A percentile compares a stretch with the other conserved stretches of the same genome.
These are phyloP conservation scores for Heterobasidion parviporum DNA, from an alignment of 1,284 basidiomycete genomes.

Conservation along the genomic window DNA sequence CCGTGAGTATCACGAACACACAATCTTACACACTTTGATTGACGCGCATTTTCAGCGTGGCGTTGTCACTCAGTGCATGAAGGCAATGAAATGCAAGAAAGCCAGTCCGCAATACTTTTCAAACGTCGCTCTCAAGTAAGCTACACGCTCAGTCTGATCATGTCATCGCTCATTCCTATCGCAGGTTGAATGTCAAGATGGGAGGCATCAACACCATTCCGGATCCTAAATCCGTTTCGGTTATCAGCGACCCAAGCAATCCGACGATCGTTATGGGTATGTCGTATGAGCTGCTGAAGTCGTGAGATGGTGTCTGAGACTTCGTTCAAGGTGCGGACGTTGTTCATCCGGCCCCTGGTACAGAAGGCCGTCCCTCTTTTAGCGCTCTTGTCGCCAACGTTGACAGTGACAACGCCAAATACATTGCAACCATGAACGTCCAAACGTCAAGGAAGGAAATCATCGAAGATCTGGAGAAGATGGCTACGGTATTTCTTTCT, in stretches of 20 bases:
- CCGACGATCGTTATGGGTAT: constrained; percentile 75
- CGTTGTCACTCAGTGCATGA: constrained; percentile 69
- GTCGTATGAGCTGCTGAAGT: constrained; percentile 5
- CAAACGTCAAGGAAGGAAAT: constrained; percentile 68
- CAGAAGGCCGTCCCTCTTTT: constrained; percentile 66
- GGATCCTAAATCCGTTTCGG: constrained; percentile 48
- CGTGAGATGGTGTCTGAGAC: not conserved
- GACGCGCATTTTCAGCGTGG: constrained; percentile 36
- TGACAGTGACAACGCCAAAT: constrained; percentile 54
- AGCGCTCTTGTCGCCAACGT: constrained; percentile 69
- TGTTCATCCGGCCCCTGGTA: constrained; percentile 70
- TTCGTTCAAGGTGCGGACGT: constrained; percentile 56
- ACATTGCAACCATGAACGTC: constrained; percentile 46
- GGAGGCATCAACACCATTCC: constrained; percentile 74
- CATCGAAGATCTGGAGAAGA: constrained; percentile 58
- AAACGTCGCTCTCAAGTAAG: constrained; percentile 73
- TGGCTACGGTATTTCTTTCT: constrained; percentile 38
- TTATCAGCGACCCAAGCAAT: constrained; percentile 56
- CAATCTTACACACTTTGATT: constrained; percentile 14
- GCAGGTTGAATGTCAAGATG: constrained; percentile 72
- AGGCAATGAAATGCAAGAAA: constrained; percentile 48
- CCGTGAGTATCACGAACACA: constrained; percentile 16
- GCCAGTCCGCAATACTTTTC: constrained; percentile 70
- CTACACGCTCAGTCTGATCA: constrained; percentile 2
- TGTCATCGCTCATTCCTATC: constrained; percentile 1